Base-by-base conservation (phyloP, 2,329 filamentous ascomycete genomes). In the Trichoderma oligosporum region DNA sequence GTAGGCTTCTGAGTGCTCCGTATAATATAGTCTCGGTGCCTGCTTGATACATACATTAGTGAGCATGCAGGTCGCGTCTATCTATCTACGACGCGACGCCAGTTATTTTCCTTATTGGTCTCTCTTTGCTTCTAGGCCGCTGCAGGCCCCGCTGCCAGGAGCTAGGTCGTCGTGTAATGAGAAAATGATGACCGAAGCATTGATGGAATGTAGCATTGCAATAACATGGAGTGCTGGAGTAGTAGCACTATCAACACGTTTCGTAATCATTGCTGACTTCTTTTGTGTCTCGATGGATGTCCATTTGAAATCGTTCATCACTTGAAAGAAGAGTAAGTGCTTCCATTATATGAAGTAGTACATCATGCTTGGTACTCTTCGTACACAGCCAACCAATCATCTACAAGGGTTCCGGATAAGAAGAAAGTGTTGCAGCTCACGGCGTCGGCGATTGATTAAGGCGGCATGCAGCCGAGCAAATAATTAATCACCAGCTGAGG, bases 11-110 rank as follows among this genome's bases (percentile, higher is more conserved):
- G 54, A 57, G 29, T 38, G 33, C 44, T 31, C 29, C 35, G 24
- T 38, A 14, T 58, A 31, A 14, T 45, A 36, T 29, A 45, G 51
- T 25, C 22, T 54, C 51, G 29, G 44, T 44, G 51, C 51, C 20
- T 44, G 39, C 31, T 36, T 35, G 6, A 11, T 31, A 31, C 29
- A 41, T 53, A 39, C 22, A 22, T 52, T 45, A 53, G 47, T 38
- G 51, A 54, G 41, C 41, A 53, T 58, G 56, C 56, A 45, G 44
- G 48, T 35, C 49, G 47, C 49, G 56, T 46, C 41, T 53, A 38
- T 58, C 20, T 14, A 53, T 33, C 41, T 8, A 47, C 49, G 31
- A 46, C 51, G 51, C 51, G 51, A 54, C 51, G 41, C 51, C 51
- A 54, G 41, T 46, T 36, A 18, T 44, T 54, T 54, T 46, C 41